A percentile compares a stretch with the other conserved stretches of the same genome.
These are phyloP conservation scores for Cyberlindnera euphorbiae DNA, from an alignment of 805 yeast species.

Conservation along the genomic window DNA sequence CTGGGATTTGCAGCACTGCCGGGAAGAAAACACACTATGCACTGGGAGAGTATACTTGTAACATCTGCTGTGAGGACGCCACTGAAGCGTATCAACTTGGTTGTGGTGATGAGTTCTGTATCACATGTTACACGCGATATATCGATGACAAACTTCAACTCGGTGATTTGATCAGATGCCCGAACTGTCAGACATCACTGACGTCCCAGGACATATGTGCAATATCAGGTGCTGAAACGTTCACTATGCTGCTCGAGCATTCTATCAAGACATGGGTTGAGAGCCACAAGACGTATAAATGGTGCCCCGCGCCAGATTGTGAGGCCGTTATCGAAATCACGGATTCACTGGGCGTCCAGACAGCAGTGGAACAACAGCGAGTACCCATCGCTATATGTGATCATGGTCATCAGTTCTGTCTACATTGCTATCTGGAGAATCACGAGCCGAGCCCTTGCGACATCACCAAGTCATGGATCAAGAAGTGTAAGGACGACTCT, in stretches of 20 bases:
- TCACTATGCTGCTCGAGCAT: conserved; percentile 28
- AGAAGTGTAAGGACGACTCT: conserved; percentile 78
- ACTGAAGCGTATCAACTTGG: conserved; percentile 43
- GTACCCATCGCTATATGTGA: conserved; percentile 71
- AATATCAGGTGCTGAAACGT: conserved; percentile 31
- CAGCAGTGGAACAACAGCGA: conserved; percentile 4
- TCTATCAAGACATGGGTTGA: conserved; percentile 49
- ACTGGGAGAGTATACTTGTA: conserved; percentile 41
- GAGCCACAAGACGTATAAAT: conserved; percentile 45
- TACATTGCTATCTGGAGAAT: conserved; percentile 64
- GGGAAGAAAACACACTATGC: conserved; percentile 1
- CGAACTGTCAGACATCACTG: conserved; percentile 45
- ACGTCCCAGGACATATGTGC: conserved; percentile 36
- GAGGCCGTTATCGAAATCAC: conserved; percentile 43
- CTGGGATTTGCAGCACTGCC: conserved; percentile 27
- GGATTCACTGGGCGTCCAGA: conserved; percentile 12
- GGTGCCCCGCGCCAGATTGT: conserved; percentile 90
- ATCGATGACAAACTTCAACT: conserved; percentile 38
- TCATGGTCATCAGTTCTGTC: conserved; percentile 70
- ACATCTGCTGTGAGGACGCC: conserved; percentile 67
- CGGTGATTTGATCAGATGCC: conserved; percentile 58
- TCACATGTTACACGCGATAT: conserved; percentile 62
- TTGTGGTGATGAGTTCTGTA: conserved; percentile 73
- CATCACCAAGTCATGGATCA: conserved; percentile 65
- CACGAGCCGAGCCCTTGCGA: conserved; percentile 85